Base-by-base conservation (phyloP, 140 eudicot genomes). In the Anethum foeniculum region DNA sequence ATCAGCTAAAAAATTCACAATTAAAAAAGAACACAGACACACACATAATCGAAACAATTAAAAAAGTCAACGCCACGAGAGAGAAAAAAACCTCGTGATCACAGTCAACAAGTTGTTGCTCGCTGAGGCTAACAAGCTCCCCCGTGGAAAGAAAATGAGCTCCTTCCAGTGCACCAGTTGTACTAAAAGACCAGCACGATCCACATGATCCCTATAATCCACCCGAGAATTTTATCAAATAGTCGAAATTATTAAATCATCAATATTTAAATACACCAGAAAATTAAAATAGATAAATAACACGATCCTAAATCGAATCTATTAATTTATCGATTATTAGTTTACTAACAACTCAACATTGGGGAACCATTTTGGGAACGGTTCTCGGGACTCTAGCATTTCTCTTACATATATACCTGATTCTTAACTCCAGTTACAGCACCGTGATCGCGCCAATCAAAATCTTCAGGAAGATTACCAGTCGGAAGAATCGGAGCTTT, bases 391-490 rank as follows among this genome's bases (percentile, higher is more conserved):
- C 6, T 39, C 43, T 39, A 1, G 4, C 43, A 39, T 39, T 34
- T 34, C 38, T 34, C 38, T 34, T 39, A 41, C 9, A 7, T 64
- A 73, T 39, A 64, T 64, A 94, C 98, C 97, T 95, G 99, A 90
- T 95, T 79, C 69, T 95, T 95, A 75, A 95, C 97, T 39, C 74
- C 82, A 64, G 97, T 86, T 64, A 95, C 99, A 77, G 97, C 99
- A 25, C 99, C 99, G 21, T 85, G 90, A 41, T 91, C 97, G 23
- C 99, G 77, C 99, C 97, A 95, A 78, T 95, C 99, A 81, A 92
- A 95, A 64, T 92, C 91, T 2, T 80, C 74, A 1, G 99, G 99
- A 5, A 95, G 88, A 87, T 88, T 87, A 0, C 48, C 69, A 0
- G 99, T 94, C 23, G 99, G 99, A 19, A 94, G 85, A 27, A 86